Percentiles rank a stretch among this genome's conserved stretches.
Conservation (phyloP, 345 rosid genomes). For the Linum usitatissimum region DNA sequence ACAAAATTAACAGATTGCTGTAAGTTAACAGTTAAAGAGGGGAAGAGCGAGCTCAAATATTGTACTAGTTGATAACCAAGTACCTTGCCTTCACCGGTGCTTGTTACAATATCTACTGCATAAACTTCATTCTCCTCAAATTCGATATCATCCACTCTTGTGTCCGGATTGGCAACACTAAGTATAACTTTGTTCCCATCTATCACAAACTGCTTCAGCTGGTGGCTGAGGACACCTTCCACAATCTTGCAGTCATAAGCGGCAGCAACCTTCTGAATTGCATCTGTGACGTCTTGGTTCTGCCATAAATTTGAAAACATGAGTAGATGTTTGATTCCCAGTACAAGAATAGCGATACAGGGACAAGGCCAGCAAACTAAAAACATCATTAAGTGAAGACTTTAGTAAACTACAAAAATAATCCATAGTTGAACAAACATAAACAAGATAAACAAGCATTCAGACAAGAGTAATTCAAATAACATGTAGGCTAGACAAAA, state of each 20-base stretch:
- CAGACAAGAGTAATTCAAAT: not conserved
- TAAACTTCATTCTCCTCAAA: conserved; percentile 97
- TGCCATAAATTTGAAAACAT: conserved; percentile 22
- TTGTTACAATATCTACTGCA: conserved; percentile 73
- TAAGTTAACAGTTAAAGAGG: conserved; percentile 4
- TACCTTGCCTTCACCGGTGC: conserved; percentile 99
- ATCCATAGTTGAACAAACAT: no score
- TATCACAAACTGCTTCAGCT: conserved; percentile 75
- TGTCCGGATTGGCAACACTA: conserved; percentile 62
- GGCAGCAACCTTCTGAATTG: conserved; percentile 89
- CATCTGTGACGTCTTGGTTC: conserved; percentile 96
- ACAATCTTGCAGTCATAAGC: conserved; percentile 97
- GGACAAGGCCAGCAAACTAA: not conserved
- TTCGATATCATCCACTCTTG: conserved; percentile 87
- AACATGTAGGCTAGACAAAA: conserved; percentile 4
- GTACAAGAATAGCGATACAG: not conserved
- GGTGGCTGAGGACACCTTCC: conserved; percentile 96
- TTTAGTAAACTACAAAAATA: not conserved
- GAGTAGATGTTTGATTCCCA: not conserved
- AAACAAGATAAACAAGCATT: no score
- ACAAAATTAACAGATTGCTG: conserved; percentile 18
- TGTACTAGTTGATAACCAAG: conserved; percentile 4
- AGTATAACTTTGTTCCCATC: conserved; percentile 82
- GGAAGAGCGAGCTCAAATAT: not conserved
- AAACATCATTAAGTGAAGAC: not conserved